Evolutionary conservation across 2,329 filamentous ascomycete species (phyloP).

Genomic region (Trichoderma sp.): DNA sequence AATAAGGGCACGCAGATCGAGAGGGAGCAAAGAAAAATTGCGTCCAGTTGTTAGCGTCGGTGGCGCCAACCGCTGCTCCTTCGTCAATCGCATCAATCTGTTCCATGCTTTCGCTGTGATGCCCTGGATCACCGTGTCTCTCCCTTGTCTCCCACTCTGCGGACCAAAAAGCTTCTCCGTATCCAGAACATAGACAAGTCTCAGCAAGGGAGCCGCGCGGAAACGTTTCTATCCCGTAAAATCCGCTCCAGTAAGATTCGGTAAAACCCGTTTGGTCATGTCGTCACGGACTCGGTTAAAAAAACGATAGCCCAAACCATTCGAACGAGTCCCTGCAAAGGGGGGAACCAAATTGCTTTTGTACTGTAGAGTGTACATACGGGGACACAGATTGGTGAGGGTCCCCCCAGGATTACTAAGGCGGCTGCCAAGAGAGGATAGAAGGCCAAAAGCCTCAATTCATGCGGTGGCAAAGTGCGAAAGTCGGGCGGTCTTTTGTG

Average conservation of each 20-base stretch:
- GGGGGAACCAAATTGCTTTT: neutral
- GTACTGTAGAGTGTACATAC: neutral
- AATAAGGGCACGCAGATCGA: neutral
- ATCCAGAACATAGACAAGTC: neutral
- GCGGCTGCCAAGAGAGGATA: neutral
- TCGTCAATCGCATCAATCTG: neutral
- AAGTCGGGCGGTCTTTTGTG: neutral
- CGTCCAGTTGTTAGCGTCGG: neutral
- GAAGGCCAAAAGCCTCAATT: slow-evolving; percentile 15
- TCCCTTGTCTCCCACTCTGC: neutral
- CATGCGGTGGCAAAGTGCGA: slow-evolving; percentile 14
- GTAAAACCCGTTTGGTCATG: neutral
- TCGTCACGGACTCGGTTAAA: slow-evolving; percentile 11
- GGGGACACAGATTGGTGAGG: neutral
- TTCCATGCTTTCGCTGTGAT: neutral
- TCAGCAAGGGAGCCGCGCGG: slow-evolving; percentile 4
- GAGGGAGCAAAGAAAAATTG: neutral
- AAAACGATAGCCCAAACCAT: slow-evolving; percentile 1
- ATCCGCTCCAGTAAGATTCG: slow-evolving; percentile 1
- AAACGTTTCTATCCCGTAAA: neutral
- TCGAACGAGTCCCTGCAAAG: slow-evolving; percentile 12
- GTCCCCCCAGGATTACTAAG: slow-evolving; percentile 1
- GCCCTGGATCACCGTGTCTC: neutral
- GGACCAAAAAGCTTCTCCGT: neutral
- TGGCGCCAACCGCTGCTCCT: neutral